A percentile compares a stretch with the other conserved stretches of the same genome.
phyloP scores from a whole-genome alignment of 352 stramenopile genomes.

The Pythium brassicae region DNA sequence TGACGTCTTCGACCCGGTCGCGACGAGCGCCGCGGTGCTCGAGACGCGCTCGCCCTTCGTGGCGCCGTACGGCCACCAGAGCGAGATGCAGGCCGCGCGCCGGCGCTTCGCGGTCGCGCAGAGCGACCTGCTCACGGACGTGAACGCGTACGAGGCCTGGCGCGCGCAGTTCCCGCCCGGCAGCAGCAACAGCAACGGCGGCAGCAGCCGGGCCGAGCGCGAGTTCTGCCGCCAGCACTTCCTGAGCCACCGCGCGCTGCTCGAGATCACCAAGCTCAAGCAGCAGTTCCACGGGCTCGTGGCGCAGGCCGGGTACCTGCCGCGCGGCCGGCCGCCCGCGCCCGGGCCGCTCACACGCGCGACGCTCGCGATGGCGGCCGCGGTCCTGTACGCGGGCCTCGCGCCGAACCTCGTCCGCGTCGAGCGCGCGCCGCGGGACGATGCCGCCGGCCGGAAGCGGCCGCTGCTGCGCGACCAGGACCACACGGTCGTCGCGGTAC shows the following conservation, averaged over 20 bases:
- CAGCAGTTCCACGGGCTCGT: conserved; percentile 71
- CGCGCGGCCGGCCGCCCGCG: background rate
- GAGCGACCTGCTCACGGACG: conserved; percentile 75
- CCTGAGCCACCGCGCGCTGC: conserved; percentile 48
- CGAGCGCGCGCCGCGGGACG: conserved; percentile 25
- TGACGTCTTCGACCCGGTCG: conserved; percentile 68
- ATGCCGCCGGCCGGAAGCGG: conserved; percentile 19
- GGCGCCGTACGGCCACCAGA: conserved; percentile 62
- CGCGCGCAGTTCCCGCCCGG: conserved; percentile 20
- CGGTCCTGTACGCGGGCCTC: conserved; percentile 77
- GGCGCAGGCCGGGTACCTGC: conserved; percentile 58
- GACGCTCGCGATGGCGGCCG: conserved; percentile 50
- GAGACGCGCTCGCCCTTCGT: conserved; percentile 85
- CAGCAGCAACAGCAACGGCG: background rate
- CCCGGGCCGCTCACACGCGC: conserved; percentile 36
- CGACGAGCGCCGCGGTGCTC: conserved; percentile 66
- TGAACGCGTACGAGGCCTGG: conserved; percentile 76
- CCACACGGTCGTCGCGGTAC: conserved; percentile 46
- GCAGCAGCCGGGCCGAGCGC: conserved; percentile 31
- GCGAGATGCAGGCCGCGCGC: conserved; percentile 58
- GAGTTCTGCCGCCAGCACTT: conserved; percentile 71
- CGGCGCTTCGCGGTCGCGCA: conserved; percentile 50
- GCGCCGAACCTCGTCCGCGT: conserved; percentile 91
- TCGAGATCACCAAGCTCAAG: conserved; percentile 72
- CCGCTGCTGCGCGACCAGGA: conserved; percentile 44